Conservation (phyloP, 768 basidiomycete species). For the Lactarius deliciosus region DNA sequence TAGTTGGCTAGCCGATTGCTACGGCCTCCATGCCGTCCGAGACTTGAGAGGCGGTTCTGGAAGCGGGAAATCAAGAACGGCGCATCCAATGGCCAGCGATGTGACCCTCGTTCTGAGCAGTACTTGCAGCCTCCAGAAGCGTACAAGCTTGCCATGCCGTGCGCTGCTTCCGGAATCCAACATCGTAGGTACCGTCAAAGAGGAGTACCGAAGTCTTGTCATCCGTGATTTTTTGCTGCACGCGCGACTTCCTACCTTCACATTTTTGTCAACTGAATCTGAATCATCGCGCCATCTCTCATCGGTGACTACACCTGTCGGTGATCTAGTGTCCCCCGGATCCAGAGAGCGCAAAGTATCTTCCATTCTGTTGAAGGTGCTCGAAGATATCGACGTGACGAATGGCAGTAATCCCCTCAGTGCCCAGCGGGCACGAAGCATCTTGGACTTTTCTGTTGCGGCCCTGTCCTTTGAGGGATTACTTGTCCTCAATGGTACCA, state of each 20-base stretch:
- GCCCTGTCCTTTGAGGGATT: constrained; percentile 69
- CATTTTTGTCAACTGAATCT: constrained; percentile 23
- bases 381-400: constrained; percentile 52
- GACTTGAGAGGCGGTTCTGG: constrained; percentile 39
- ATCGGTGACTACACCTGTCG: background rate
- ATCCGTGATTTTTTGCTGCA: constrained; percentile 72
- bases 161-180: constrained; percentile 67
- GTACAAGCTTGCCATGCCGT: constrained; percentile 46
- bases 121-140: constrained; percentile 56
- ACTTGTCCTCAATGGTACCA: constrained; percentile 62
- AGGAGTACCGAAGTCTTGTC: constrained; percentile 53
- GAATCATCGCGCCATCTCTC: background rate
- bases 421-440: constrained; percentile 62
- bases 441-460: constrained; percentile 66
- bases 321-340: constrained; percentile 47
- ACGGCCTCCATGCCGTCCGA: constrained; percentile 48
- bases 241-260: constrained; percentile 55
- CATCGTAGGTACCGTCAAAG: constrained; percentile 58
- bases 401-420: constrained; percentile 42
- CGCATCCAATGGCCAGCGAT: constrained; percentile 57
- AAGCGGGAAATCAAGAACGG: constrained; percentile 43
- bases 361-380: constrained; percentile 57
- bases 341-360: constrained; percentile 63
- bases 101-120: constrained; percentile 61
- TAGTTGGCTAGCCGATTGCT: constrained; percentile 75